Base-by-base conservation (phyloP, 202 grass and related monocot genomes). In the Panicum hallii region DNA sequence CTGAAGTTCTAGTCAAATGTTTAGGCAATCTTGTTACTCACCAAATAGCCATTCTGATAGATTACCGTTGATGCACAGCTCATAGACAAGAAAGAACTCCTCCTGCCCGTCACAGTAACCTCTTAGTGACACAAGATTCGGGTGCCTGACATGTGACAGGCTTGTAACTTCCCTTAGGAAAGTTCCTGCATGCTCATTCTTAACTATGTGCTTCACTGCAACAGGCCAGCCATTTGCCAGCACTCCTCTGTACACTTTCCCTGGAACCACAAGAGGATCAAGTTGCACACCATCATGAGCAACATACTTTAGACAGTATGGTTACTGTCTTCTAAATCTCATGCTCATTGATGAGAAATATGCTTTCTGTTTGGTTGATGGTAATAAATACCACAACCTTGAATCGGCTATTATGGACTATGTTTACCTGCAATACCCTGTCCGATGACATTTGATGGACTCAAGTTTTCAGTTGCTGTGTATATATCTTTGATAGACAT, bases 11-110 rank as follows among this genome's bases (percentile, higher is more conserved):
- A 49, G 34, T 75, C 53, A 62, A 49, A 87, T 41, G 20, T 54
- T 19, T 50, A 73, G 26, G 6, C 41, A 43, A 74, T 72, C 47
- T 3, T 81, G 19, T 72, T 17, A 30, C 72, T 89, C 84, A 92
- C 89, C 92, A 44, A 94, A 94, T 85, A 92, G 65, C 92, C 89
- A 94, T 85, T 94, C 89, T 68, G 92, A 94, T 52, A 94, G 82
- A 79, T 94, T 90, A 52, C 92, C 89, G 12, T 90, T 90, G 75
- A 87, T 9, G 44, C 92, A 91, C 20, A 94, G 28, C 16, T 94
- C 92, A 57, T 94, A 94, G 34, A 94, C 85, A 49, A 94, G 92
- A 75, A 94, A 94, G 4, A 79, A 90, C 72, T 91, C 89, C 13
- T 91, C 87, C 74, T 80, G 82, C 38, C 86, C 84, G 0, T 91